These are phyloP conservation scores for Fusarium guadeloupense DNA, from an alignment of 2,329 filamentous ascomycete species.

Conservation along the genomic window DNA sequence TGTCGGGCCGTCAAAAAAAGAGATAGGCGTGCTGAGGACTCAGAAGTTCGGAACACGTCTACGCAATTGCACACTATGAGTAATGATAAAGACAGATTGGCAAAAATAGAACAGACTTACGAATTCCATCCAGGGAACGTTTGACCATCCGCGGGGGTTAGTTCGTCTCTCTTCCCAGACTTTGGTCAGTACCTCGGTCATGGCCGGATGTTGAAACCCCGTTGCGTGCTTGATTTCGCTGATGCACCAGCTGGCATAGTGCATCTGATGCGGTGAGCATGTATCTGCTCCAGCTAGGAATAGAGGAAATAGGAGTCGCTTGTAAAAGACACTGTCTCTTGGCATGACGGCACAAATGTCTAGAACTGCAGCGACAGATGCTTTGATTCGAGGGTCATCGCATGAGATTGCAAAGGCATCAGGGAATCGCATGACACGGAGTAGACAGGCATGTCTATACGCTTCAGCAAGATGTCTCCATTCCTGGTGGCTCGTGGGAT, in stretches of 20 bases:
- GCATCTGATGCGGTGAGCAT: conserved; percentile 34
- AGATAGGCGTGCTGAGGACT: conserved; percentile 32
- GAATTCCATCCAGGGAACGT: conserved; percentile 46
- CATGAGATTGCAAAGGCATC: conserved; percentile 41
- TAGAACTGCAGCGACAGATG: conserved; percentile 38
- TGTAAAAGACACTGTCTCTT: conserved; percentile 38
- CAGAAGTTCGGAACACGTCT: conserved; percentile 33
- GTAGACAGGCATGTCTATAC: conserved; percentile 44
- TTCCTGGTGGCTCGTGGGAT: conserved; percentile 41
- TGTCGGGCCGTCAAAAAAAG: conserved; percentile 22
- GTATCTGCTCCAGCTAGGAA: conserved; percentile 44
- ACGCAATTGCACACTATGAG: neutral
- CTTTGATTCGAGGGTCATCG: conserved; percentile 31
- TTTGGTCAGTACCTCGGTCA: conserved; percentile 38
- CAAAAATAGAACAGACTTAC: conserved; percentile 19
- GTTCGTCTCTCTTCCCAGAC: conserved; percentile 39
- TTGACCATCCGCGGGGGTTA: conserved; percentile 24
- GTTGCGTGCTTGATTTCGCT: conserved; percentile 39
- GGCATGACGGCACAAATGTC: conserved; percentile 40
- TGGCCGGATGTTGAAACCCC: conserved; percentile 38
- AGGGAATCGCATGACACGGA: conserved; percentile 41
- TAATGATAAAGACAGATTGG: rapidly evolving
- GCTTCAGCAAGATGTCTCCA: conserved; percentile 44
- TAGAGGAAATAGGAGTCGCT: conserved; percentile 42
- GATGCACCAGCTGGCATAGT: conserved; percentile 40